Evolutionary conservation across 371 early-diverging fungal species (phyloP).

Genomic region (Zychaea mexicana): DNA sequence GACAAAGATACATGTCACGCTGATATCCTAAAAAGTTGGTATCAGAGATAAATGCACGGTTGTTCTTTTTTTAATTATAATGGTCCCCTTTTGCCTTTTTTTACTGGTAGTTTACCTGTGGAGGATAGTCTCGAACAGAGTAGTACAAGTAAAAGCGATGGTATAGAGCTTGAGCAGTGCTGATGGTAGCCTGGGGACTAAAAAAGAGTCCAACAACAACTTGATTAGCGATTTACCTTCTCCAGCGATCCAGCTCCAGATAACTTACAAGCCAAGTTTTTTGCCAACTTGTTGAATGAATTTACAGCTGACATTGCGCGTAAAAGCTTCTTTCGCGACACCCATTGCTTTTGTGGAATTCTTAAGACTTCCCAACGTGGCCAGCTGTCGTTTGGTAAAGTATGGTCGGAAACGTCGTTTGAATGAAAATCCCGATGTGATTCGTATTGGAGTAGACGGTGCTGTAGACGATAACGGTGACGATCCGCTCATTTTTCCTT

Average conservation of each 20-base stretch:
- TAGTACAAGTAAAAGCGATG: conserved; percentile 73
- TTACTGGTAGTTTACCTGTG: conserved; percentile 25
- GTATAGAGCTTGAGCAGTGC: conserved; percentile 72
- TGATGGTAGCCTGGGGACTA: conserved; percentile 74
- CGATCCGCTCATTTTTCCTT: conserved; percentile 20
- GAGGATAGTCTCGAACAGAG: conserved; percentile 49
- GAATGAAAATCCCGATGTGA: conserved; percentile 36
- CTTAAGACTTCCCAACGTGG: conserved; percentile 32
- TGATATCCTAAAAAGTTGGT: conserved; percentile 47
- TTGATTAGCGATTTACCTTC: neutral
- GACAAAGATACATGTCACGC: conserved; percentile 71
- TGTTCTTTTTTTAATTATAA: no score
- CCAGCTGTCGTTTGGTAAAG: conserved; percentile 44
- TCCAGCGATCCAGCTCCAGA: neutral
- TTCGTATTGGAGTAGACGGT: conserved; percentile 30
- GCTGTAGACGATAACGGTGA: conserved; percentile 25
- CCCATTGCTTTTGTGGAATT: conserved; percentile 18
- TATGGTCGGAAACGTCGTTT: conserved; percentile 44
- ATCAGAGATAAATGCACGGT: no score
- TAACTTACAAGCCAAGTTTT: conserved; percentile 45
- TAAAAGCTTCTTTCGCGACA: conserved; percentile 28
- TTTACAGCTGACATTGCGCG: conserved; percentile 45
- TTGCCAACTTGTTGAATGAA: conserved; percentile 53
- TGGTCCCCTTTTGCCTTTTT: no score
- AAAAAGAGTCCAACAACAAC: neutral